phyloP scores from a whole-genome alignment of 345 rosid genomes.

The Dipteronia sinensis region DNA sequence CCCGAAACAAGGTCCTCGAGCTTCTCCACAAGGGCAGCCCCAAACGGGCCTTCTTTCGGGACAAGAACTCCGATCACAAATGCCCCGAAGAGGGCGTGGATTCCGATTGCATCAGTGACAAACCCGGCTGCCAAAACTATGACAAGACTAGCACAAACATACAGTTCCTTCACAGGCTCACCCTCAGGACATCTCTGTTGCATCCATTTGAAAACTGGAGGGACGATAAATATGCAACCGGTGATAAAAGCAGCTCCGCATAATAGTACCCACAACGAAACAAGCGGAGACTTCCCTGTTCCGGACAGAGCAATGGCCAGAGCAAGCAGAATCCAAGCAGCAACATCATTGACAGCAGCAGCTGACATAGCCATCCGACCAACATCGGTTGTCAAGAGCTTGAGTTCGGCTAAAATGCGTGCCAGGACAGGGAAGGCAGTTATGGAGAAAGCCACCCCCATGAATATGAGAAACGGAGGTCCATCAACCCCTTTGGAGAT shows the following conservation, averaged over 20 bases:
- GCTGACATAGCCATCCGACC: conserved; percentile 83
- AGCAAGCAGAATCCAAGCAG: conserved; percentile 85
- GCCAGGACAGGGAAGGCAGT: conserved; percentile 88
- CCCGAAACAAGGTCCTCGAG: conserved; percentile 82
- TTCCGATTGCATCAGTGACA: conserved; percentile 69
- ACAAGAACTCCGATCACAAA: conserved; percentile 68
- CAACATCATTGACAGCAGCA: conserved; percentile 76
- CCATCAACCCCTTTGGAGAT: conserved; percentile 39
- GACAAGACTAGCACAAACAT: conserved; percentile 60
- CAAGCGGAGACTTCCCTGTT: conserved; percentile 49
- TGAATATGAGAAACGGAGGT: conserved; percentile 71
- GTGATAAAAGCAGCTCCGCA: conserved; percentile 56
- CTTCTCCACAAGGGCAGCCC: conserved; percentile 66
- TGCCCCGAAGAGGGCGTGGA: conserved; percentile 81
- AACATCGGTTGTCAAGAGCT: conserved; percentile 76
- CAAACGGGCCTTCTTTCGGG: conserved; percentile 76
- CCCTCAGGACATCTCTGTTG: conserved; percentile 72
- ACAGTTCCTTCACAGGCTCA: conserved; percentile 69
- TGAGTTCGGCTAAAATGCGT: conserved; percentile 82
- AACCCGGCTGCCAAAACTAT: conserved; percentile 63
- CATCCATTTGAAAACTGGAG: conserved; percentile 57
- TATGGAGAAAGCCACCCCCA: conserved; percentile 84
- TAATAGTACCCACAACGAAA: conserved; percentile 71
- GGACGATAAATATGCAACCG: conserved; percentile 36
- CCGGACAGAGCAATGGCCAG: conserved; percentile 77